Conservation (phyloP, 2,329 filamentous ascomycete species). For the Sphaerostilbella broomeana region DNA sequence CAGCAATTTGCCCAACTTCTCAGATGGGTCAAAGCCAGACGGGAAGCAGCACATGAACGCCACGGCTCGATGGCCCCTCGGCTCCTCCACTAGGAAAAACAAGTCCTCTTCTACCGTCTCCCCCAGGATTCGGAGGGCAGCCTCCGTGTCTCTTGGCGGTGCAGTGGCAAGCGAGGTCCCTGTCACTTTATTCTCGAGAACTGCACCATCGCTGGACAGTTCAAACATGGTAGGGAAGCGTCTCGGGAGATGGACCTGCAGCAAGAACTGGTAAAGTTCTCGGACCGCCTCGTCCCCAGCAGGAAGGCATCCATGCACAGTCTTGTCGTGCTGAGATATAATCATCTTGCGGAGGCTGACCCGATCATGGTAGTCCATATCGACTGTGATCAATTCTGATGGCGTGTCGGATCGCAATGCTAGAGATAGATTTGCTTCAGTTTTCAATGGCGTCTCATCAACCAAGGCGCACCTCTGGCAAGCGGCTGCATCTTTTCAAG, state of each 20-base stretch:
- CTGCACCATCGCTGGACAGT: constrained; percentile 25
- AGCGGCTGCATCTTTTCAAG: not conserved
- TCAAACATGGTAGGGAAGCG: constrained; percentile 44
- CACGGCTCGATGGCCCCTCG: constrained; percentile 35
- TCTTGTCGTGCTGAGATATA: constrained; percentile 31
- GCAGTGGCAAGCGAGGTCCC: constrained; percentile 22
- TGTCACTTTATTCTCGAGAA: constrained; percentile 37
- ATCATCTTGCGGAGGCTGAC: constrained; percentile 34
- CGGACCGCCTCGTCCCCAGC: constrained; percentile 35
- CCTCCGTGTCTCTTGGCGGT: constrained; percentile 23
- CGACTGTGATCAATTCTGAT: constrained; percentile 47
- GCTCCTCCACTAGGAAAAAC: constrained; percentile 40
- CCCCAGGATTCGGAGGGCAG: constrained; percentile 36
- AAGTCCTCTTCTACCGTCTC: constrained; percentile 50
- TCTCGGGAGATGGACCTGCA: constrained; percentile 40
- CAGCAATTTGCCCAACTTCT: constrained; percentile 43
- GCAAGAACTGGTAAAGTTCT: constrained; percentile 44
- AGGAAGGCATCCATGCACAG: constrained; percentile 37
- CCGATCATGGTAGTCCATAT: constrained; percentile 42
- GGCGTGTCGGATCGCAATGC: constrained; percentile 37
- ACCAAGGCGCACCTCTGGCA: not conserved
- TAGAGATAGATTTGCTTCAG: constrained; percentile 17
- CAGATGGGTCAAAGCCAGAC: constrained; percentile 44
- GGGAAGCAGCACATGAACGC: constrained; percentile 49
- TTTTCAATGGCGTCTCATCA: not conserved